These are phyloP conservation scores for Microcera coccophila DNA, from an alignment of 2,329 filamentous ascomycete species.

Conservation along the genomic window DNA sequence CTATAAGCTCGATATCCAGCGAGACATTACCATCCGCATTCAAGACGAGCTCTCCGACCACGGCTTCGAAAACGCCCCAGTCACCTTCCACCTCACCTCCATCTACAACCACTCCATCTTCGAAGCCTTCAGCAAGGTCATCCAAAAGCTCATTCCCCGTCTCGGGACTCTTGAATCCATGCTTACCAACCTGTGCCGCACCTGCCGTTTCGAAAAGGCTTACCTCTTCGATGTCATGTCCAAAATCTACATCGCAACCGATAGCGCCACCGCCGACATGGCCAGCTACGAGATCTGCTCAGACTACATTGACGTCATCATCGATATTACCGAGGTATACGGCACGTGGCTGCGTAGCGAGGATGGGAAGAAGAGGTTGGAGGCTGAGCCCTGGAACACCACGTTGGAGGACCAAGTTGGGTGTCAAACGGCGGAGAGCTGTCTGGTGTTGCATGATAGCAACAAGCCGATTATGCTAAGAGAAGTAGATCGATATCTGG, in stretches of 20 bases:
- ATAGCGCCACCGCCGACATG: conserved; percentile 89
- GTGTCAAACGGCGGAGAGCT: conserved; percentile 63
- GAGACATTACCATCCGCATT: conserved; percentile 93
- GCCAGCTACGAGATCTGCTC: conserved; percentile 97
- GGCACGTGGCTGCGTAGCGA: conserved; percentile 64
- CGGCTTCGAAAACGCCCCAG: conserved; percentile 87
- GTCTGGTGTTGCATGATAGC: conserved; percentile 62
- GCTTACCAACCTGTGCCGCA: conserved; percentile 88
- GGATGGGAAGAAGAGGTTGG: conserved; percentile 52
- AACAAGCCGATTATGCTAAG: conserved; percentile 63
- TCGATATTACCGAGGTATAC: conserved; percentile 94
- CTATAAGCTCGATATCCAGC: conserved; percentile 92
- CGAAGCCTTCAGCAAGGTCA: conserved; percentile 96
- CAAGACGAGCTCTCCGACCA: conserved; percentile 93
- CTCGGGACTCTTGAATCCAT: conserved; percentile 89
- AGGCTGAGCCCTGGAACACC: conserved; percentile 58
- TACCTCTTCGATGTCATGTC: conserved; percentile 97
- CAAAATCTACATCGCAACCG: conserved; percentile 98
- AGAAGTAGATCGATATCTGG: conserved; percentile 70
- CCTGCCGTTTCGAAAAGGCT: conserved; percentile 93
- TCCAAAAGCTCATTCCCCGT: conserved; percentile 93
- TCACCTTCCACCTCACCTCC: conserved; percentile 92
- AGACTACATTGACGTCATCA: conserved; percentile 97
- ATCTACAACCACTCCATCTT: conserved; percentile 99
- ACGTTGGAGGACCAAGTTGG: conserved; percentile 63